Evolutionary conservation across 2,329 filamentous ascomycete species (phyloP).

Genomic region (Fusarium clavum): DNA sequence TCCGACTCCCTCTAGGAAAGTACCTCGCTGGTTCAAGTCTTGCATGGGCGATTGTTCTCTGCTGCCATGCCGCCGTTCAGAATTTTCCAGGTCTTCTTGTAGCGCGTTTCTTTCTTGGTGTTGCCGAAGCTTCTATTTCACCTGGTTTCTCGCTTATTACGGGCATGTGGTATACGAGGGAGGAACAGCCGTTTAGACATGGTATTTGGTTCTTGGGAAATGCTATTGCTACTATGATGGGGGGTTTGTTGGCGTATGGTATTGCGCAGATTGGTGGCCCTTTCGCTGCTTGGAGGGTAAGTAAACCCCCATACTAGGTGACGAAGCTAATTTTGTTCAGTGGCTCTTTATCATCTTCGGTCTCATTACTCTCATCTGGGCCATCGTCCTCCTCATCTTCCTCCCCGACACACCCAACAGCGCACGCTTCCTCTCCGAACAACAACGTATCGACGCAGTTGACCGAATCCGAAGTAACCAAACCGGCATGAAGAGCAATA

Average conservation of each 20-base stretch:
- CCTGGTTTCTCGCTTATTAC: constrained; percentile 41
- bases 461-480: constrained; percentile 37
- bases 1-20: constrained; percentile 35
- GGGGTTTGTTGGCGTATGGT: constrained; percentile 37
- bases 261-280: constrained; percentile 37
- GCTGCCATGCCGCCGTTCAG: constrained; percentile 38
- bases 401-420: constrained; percentile 33
- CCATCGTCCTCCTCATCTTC: constrained; percentile 21
- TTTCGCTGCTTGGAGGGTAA: constrained; percentile 34
- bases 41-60: constrained; percentile 32
- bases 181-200: constrained; percentile 41
- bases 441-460: constrained; percentile 28
- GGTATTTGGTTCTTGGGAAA: constrained; percentile 43
- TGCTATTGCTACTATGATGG: constrained; percentile 38
- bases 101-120: constrained; percentile 39
- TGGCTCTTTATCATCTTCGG: constrained; percentile 44
- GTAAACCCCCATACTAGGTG: not conserved
- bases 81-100: constrained; percentile 31
- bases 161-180: constrained; percentile 43
- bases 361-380: constrained; percentile 38
- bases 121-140: constrained; percentile 41
- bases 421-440: constrained; percentile 31
- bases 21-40: constrained; percentile 39
- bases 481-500: constrained; percentile 38
- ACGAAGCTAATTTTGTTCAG: no score